Evolutionary conservation across 805 yeast species (phyloP).

Genomic region (Candida qinlingensis): DNA sequence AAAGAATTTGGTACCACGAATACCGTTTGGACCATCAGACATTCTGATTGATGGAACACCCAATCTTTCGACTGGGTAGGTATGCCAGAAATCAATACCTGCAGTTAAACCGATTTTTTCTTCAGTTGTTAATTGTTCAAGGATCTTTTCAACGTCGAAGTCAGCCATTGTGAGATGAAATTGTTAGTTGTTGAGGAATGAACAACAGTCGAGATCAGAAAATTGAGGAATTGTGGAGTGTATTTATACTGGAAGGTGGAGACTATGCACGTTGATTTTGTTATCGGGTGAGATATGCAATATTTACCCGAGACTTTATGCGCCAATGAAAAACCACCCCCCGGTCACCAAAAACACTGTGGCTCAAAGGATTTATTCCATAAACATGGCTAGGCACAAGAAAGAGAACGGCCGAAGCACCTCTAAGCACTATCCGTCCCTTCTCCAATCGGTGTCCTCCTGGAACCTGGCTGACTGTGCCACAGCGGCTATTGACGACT

Average conservation of each 20-base stretch:
- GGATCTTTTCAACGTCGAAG: constrained; percentile 24
- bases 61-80: constrained; percentile 33
- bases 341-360: background rate
- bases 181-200: background rate
- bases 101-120: constrained; percentile 30
- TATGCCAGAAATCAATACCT: constrained; percentile 50
- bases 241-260: too few relatives aligned
- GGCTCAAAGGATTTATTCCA: background rate
- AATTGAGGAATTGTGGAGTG: background rate
- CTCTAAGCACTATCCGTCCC: too few relatives aligned
- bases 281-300: background rate
- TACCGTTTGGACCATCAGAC: constrained; percentile 62
- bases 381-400: too few relatives aligned
- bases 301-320: constrained; percentile 2
- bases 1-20: constrained; percentile 53
- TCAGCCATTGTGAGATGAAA: constrained; percentile 6
- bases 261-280: background rate
- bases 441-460: too few relatives aligned
- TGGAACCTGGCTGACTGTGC: too few relatives aligned
- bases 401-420: too few relatives aligned
- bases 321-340: background rate
- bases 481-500: too few relatives aligned
- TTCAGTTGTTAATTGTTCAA: constrained; percentile 21
- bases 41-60: constrained; percentile 43
- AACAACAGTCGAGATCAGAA: background rate